Evolutionary conservation across 2,329 filamentous ascomycete genomes (phyloP), one percentile per base, ranked within the genome.

Genomic region (Colletotrichum sp.): DNA sequence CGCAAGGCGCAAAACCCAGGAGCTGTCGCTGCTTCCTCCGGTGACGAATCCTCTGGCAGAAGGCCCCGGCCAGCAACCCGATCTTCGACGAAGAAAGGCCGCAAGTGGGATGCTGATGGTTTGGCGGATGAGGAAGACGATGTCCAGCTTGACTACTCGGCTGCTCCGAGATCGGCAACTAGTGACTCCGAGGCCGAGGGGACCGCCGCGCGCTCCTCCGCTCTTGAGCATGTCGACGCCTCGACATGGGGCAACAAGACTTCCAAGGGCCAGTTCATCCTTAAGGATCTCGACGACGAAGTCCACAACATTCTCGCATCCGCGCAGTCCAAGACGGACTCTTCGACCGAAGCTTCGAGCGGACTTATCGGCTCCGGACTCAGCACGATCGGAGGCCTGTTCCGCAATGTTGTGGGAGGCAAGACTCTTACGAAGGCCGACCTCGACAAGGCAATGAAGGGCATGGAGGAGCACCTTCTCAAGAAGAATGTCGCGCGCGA

Each of bases 401-500:
- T 99, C 88, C 93, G 95, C 79, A 99, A 98, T 82, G 94, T 99
- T 52, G 94, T 99, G 1, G 97, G 97, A 71, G 97, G 98, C 78
- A 98, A 98, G 88, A 95, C 94, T 1, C 87, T 99, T 81, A 98
- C 95, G 2, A 95, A 96, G 83, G 92, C 94, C 78, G 96, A 99
- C 81, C 90, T 99, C 26, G 94, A 95, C 77, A 98, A 98, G 84
- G 95, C 97, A 3, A 93, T 99, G 87, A 97, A 96, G 85, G 94
- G 94, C 36, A 98, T 99, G 95, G 95, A 98, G 83, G 95, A 98
- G 73, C 96, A 99, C 83, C 88, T 99, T 8, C 86, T 99, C 75
- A 93, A 94, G 86, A 99, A 99, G 88, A 99, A 99, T 81, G 96
- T 99, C 32, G 97, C 97, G 0, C 94, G 95, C 69, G 97, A 99